A percentile compares a stretch with the other conserved stretches of the same genome.
Conservation (phyloP, 495 filamentous ascomycete species). For the Hypoxylon crocopeplum region DNA sequence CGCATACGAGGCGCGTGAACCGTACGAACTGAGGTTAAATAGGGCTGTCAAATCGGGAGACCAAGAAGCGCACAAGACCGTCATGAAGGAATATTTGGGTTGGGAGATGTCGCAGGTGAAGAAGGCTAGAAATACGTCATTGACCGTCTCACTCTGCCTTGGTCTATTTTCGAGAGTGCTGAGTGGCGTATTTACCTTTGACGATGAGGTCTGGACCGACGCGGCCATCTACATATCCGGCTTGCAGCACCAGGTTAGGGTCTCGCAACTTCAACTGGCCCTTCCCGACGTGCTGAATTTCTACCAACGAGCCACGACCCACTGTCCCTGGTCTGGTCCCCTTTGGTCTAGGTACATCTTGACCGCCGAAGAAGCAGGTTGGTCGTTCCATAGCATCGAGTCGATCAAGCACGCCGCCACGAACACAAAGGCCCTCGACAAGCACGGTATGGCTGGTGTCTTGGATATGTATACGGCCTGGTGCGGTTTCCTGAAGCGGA, state of each 20-base stretch:
- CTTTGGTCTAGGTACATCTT: conserved; percentile 91
- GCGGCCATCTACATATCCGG: conserved; percentile 73
- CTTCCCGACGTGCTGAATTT: conserved; percentile 55
- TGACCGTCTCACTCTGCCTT: conserved; percentile 67
- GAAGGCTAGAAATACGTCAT: conserved; percentile 52
- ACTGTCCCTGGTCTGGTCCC: conserved; percentile 90
- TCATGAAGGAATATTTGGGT: conserved; percentile 78
- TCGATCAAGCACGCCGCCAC: conserved; percentile 92
- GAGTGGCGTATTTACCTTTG: conserved; percentile 67
- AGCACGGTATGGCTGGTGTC: conserved; percentile 79
- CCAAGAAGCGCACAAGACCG: conserved; percentile 58
- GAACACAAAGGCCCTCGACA: conserved; percentile 74
- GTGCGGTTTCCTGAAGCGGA: conserved; percentile 88
- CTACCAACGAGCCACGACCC: conserved; percentile 75
- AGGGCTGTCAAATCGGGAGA: conserved; percentile 66
- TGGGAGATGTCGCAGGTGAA: conserved; percentile 75
- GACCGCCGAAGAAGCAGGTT: conserved; percentile 75
- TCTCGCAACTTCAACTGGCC: conserved; percentile 32
- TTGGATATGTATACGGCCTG: conserved; percentile 89
- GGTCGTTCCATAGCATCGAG: conserved; percentile 79
- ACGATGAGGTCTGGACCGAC: conserved; percentile 78
- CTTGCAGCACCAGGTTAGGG: conserved; percentile 45
- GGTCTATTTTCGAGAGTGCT: conserved; percentile 82
- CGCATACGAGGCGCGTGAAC: conserved; percentile 71
- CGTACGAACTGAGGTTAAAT: conserved; percentile 71